Conservation (phyloP, 164 flowering plant genomes). For the Macadamia integrifolia region DNA sequence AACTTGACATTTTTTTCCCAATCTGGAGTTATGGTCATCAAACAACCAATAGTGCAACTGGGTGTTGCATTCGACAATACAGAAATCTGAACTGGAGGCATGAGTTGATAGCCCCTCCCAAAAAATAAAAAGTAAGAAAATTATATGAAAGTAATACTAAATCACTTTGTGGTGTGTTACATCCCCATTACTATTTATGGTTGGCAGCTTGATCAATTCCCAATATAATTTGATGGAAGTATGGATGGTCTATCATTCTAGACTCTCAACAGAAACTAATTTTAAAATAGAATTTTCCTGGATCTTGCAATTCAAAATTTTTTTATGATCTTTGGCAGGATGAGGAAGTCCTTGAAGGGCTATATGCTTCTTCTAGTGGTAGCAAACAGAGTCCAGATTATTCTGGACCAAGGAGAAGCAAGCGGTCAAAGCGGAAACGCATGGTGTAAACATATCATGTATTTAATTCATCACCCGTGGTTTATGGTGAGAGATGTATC, state of each 20-base stretch:
- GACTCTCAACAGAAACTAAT: neutral
- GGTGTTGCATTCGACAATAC: too few species aligned
- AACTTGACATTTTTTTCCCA: too few species aligned
- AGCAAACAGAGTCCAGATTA: constrained; percentile 47
- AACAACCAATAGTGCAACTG: too few species aligned
- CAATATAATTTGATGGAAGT: neutral
- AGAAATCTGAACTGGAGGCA: too few species aligned
- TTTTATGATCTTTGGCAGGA: constrained; percentile 34
- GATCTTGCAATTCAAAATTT: neutral
- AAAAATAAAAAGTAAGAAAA: too few species aligned
- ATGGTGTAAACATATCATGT: neutral
- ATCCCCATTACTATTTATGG: too few species aligned
- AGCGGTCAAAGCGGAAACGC: neutral
- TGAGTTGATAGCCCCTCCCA: too few species aligned
- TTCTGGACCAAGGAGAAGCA: constrained; percentile 29
- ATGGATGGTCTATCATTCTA: neutral
- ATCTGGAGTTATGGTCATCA: too few species aligned
- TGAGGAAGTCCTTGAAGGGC: constrained; percentile 51
- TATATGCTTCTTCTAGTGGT: constrained; percentile 54
- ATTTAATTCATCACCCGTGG: neutral
- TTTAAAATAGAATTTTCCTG: neutral
- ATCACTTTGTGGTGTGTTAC: too few species aligned
- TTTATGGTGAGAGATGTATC: neutral
- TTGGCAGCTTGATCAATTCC: neutral
- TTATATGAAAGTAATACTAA: too few species aligned